Evolutionary conservation across 2,329 filamentous ascomycete genomes (phyloP), one percentile per base, ranked within the genome.

Genomic region (Aspergillus brasiliensis): DNA sequence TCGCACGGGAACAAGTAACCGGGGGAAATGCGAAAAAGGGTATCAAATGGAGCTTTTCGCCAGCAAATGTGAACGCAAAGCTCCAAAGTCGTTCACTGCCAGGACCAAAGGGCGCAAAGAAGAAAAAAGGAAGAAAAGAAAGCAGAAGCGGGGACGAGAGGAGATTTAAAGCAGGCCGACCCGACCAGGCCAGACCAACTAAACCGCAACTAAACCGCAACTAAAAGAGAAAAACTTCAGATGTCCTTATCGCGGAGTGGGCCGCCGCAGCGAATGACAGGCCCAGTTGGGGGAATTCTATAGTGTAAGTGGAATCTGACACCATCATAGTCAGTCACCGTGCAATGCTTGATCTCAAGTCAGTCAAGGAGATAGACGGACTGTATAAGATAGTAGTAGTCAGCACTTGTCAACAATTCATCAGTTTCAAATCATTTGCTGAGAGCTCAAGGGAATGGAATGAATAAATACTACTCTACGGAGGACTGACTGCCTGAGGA

Each of bases 61-160:
- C 56, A 58, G 56, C 56, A 58, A 46, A 47, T 28, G 56, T 58
- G 56, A 58, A 49, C 56, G 56, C 56, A 58, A 58, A 58, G 56
- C 56, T 47, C 56, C 27, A 27, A 58, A 58, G 48, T 58, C 56
- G 56, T 49, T 58, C 56, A 58, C 56, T 58, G 56, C 56, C 37
- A 44, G 25, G 27, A 54, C 19, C 49, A 17, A 27, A 5, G 40
- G 49, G 56, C 48, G 56, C 56, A 52, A 51, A 52, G 40, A 58
- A 52, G 21, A 34, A 34, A 47, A 58, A n/a, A 53, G 38, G 25
- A 52, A 52, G 34, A 44, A 23, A 58, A 46, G 19, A 49, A 49
- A 51, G 27, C 7, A n/a, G 3, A 37, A 38, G 23, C 8, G 15
- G 13, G 21, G 11, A 11, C 5, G 51, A 44, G n/a, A 25, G 51